Percentiles rank a stretch among this genome's conserved stretches.
Evolutionary conservation across 2,329 filamentous ascomycete species (phyloP).

Genomic region (Clonostachys byssicola): DNA sequence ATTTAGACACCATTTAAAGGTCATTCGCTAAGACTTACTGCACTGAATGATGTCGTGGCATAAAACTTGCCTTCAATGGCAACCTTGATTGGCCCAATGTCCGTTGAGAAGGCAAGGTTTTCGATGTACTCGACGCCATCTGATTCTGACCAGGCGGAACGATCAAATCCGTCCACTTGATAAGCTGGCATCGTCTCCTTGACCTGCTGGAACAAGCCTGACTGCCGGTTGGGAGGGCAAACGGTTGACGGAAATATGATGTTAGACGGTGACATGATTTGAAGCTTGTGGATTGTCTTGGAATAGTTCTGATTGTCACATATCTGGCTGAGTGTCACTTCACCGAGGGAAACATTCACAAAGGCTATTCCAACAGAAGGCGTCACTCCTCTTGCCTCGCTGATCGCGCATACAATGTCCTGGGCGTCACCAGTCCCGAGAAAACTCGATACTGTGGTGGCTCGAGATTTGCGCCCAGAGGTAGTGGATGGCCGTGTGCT

Average conservation of each 20-base stretch:
- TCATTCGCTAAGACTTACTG: constrained; percentile 47
- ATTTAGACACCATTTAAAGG: background rate
- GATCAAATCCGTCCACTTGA: constrained; percentile 52
- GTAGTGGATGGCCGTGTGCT: constrained; percentile 28
- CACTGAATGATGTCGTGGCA: constrained; percentile 78
- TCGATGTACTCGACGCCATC: constrained; percentile 75
- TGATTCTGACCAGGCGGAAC: constrained; percentile 79
- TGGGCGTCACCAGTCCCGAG: constrained; percentile 50
- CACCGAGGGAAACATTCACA: constrained; percentile 79
- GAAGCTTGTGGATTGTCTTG: constrained; percentile 81
- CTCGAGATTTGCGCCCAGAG: constrained; percentile 39
- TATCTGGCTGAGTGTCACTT: constrained; percentile 84
- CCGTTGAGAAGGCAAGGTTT: constrained; percentile 73
- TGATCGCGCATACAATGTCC: constrained; percentile 82
- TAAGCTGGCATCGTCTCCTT: constrained; percentile 46
- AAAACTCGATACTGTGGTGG: constrained; percentile 25
- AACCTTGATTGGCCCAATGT: constrained; percentile 76
- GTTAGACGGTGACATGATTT: constrained; percentile 73
- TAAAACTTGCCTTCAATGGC: constrained; percentile 81
- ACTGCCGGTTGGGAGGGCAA: constrained; percentile 60
- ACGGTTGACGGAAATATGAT: constrained; percentile 74
- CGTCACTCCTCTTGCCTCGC: constrained; percentile 81
- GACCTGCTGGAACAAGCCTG: constrained; percentile 70
- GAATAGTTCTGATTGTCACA: constrained; percentile 91
- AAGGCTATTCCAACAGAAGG: constrained; percentile 84